These are phyloP conservation scores for Kodamaea laetipori DNA, from an alignment of 805 yeast species.

Conservation along the genomic window DNA sequence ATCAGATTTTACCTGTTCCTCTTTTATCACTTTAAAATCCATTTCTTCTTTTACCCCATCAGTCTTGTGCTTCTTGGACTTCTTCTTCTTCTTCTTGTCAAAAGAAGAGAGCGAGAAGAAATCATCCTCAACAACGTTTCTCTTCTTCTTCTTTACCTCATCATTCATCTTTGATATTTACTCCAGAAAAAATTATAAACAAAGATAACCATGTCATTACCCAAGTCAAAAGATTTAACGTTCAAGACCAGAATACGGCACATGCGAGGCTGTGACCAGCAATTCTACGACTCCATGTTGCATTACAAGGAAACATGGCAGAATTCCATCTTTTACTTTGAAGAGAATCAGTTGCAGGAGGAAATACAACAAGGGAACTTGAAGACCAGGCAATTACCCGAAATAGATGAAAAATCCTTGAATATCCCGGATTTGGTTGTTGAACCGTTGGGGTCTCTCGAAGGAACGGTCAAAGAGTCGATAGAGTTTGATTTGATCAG, in stretches of 20 bases:
- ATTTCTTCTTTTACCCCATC: neutral
- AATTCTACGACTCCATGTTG: slow-evolving; percentile 43
- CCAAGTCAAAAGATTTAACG: slow-evolving; percentile 24
- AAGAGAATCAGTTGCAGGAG: slow-evolving; percentile 28
- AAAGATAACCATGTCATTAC: slow-evolving; percentile 1
- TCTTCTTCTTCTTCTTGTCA: slow-evolving; percentile 12
- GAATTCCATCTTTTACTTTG: slow-evolving; percentile 44
- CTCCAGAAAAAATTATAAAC: neutral
- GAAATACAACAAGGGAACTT: slow-evolving; percentile 11
- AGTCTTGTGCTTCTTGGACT: slow-evolving; percentile 7
- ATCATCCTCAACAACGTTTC: slow-evolving; percentile 17
- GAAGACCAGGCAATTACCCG: slow-evolving; percentile 16
- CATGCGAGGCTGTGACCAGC: slow-evolving; percentile 52
- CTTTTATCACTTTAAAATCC: neutral
- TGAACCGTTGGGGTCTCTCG: neutral
- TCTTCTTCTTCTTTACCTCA: slow-evolving; percentile 14
- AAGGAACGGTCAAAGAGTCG: neutral
- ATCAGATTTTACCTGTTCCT: neutral
- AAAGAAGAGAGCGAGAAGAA: slow-evolving; percentile 19
- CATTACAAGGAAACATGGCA: slow-evolving; percentile 55
- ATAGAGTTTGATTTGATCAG: slow-evolving; percentile 7
- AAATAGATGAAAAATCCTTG: neutral
- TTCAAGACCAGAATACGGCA: slow-evolving; percentile 35
- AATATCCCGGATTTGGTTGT: slow-evolving; percentile 16
- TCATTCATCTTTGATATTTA: slow-evolving; percentile 4